These are phyloP conservation scores for Camelina laxa DNA, from an alignment of 345 rosid genomes.

Conservation along the genomic window DNA sequence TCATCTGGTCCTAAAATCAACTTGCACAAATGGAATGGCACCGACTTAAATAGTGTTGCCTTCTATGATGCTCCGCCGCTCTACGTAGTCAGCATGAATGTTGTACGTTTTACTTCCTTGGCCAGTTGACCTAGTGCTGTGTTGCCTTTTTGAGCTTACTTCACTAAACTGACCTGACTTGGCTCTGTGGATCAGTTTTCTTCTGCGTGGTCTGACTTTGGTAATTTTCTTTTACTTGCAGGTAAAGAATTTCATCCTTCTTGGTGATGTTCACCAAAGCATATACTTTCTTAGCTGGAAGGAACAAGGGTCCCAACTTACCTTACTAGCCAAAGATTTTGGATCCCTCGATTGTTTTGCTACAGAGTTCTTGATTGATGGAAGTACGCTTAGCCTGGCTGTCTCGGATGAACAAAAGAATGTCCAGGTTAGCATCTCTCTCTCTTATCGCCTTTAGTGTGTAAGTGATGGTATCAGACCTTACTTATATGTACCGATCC, in stretches of 20 bases:
- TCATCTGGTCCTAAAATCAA: conserved; percentile 96
- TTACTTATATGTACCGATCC: not conserved
- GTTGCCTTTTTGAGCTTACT: conserved; percentile 20
- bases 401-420: conserved; percentile 97
- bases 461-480: conserved; percentile 14
- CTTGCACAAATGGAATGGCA: conserved; percentile 92
- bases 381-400: conserved; percentile 88
- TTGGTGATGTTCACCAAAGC: conserved; percentile 93
- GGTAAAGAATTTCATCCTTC: conserved; percentile 96
- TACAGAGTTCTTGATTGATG: conserved; percentile 96
- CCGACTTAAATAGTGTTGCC: conserved; percentile 87
- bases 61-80: conserved; percentile 96
- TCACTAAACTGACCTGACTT: conserved; percentile 21
- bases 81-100: conserved; percentile 93
- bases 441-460: conserved; percentile 10
- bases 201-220: conserved; percentile 23
- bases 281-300: conserved; percentile 96
- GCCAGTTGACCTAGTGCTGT: conserved; percentile 11
- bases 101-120: conserved; percentile 58
- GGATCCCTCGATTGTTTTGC: conserved; percentile 93
- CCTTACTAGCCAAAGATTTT: conserved; percentile 91
- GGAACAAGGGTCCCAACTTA: conserved; percentile 97
- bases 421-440: conserved; percentile 65
- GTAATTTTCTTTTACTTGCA: conserved; percentile 45
- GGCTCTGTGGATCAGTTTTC: conserved; percentile 24